Conservation (phyloP, 1,284 basidiomycete species). For the Malassezia caprae region DNA sequence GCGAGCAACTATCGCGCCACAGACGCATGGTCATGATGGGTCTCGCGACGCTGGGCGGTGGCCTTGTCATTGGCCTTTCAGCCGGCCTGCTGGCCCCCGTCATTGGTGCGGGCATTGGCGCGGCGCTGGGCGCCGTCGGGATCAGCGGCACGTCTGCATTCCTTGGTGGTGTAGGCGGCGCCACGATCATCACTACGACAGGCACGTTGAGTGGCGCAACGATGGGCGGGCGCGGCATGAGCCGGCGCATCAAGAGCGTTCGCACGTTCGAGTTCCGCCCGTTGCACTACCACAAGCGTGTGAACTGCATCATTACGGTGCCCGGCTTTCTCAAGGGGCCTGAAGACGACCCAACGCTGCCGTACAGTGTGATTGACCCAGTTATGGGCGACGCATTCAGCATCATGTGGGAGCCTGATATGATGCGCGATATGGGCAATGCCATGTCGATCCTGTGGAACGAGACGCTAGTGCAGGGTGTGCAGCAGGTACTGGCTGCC, state of each 20-base stretch:
- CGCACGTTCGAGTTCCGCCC: conserved; percentile 46
- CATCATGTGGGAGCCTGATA: conserved; percentile 47
- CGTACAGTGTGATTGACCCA: conserved; percentile 46
- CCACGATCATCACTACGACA: conserved; percentile 45
- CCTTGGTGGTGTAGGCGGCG: conserved; percentile 44
- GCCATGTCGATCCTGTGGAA: conserved; percentile 46
- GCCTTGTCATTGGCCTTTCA: conserved; percentile 45
- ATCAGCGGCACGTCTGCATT: conserved; percentile 43
- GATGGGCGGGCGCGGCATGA: conserved; percentile 44
- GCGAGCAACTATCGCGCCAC: conserved; percentile 29
- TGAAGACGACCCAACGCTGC: conserved; percentile 41
- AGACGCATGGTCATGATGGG: conserved; percentile 46
- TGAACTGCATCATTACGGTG: conserved; percentile 44
- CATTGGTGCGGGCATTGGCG: conserved; percentile 46
- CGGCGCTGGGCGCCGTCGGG: conserved; percentile 43
- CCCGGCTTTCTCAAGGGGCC: conserved; percentile 43
- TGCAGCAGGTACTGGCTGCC: conserved; percentile 43
- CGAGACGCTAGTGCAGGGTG: conserved; percentile 46
- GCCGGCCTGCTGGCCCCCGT: conserved; percentile 44
- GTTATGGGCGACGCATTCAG: conserved; percentile 46
- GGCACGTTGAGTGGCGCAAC: conserved; percentile 41
- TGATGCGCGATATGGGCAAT: conserved; percentile 49
- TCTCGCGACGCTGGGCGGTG: conserved; percentile 44
- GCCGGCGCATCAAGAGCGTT: conserved; percentile 37
- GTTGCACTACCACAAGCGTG: conserved; percentile 48